A percentile compares a stretch with the other conserved stretches of the same genome.
phyloP scores from a whole-genome alignment of 768 basidiomycete genomes.

The Boletus insuetus region DNA sequence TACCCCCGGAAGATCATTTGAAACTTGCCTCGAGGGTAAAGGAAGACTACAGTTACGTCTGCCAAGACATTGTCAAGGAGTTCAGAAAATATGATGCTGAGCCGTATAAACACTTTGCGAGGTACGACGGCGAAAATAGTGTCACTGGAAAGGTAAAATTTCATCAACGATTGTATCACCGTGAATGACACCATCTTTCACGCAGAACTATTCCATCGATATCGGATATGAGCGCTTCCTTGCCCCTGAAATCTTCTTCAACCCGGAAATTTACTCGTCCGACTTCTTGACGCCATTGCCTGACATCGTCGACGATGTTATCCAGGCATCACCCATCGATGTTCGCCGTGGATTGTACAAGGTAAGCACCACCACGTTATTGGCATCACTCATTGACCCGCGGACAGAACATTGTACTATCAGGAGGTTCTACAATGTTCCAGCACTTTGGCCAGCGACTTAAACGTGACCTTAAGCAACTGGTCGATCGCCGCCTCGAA shows the following conservation, averaged over 20 bases:
- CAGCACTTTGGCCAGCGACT: slow-evolving; percentile 97
- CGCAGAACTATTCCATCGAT: slow-evolving; percentile 88
- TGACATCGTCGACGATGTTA: slow-evolving; percentile 93
- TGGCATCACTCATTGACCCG: not conserved
- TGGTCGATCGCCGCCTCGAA: slow-evolving; percentile 89
- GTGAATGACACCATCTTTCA: slow-evolving; percentile 5
- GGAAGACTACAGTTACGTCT: slow-evolving; percentile 97
- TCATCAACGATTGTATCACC: not conserved
- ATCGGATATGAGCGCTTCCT: slow-evolving; percentile 99
- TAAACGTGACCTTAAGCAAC: slow-evolving; percentile 90
- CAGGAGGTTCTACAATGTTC: slow-evolving; percentile 99
- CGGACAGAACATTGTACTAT: slow-evolving; percentile 90
- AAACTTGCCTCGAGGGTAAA: slow-evolving; percentile 92
- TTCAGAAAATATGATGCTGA: slow-evolving; percentile 98
- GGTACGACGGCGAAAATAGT: slow-evolving; percentile 90
- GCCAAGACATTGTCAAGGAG: slow-evolving; percentile 98
- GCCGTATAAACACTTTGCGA: slow-evolving; percentile 91
- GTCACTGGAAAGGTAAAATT: slow-evolving; percentile 82
- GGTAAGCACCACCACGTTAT: slow-evolving; percentile 38
- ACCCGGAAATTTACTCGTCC: slow-evolving; percentile 97
- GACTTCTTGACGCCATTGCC: slow-evolving; percentile 97
- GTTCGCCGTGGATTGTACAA: slow-evolving; percentile 96
- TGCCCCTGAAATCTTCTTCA: slow-evolving; percentile 99
- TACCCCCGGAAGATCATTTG: slow-evolving; percentile 94
- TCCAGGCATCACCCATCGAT: slow-evolving; percentile 94